Evolutionary conservation across 192 early-diverging fungal species (phyloP), one percentile per base, ranked within the genome.

Genomic region (Coemansia sp.): DNA sequence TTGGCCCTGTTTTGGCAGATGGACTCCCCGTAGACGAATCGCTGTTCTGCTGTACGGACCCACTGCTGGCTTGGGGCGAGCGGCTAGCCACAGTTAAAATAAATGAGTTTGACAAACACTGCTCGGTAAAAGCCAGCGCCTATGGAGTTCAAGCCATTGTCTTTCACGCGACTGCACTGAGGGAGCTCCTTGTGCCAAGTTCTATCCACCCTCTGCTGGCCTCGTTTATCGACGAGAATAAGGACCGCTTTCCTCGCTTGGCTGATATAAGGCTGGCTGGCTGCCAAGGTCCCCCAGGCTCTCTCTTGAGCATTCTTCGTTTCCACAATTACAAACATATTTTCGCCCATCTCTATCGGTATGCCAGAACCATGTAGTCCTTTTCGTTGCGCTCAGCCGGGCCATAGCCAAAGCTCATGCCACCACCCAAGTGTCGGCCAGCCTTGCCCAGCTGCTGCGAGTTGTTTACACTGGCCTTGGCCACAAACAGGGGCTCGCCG

Each of bases 381-480:
- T 57, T 48, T 15, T 52, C 56, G 18, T 34, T 40, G 15, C 39
- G 52, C 48, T 80, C 76, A 7, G 55, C 37, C 35, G 38, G 59
- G 35, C 55, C 60, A 32, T 46, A 73, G 9, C 56, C 46, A 52
- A 64, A 73, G 63, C 60, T 68, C 68, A 73, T 80, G 14, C 63
- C 70, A 15, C 26, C 35, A 3, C 19, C 15, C 12, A 80, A 50
- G 41, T 80, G 76, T 4, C 48, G 8, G 6, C 76, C 66, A 8
- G 70, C 65, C 56, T 80, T 80, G 4, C 70, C 76, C 36, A 73
- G 56, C 59, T 69, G 67, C 60, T 69, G 32, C 12, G 69, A 61
- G 9, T 54, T 56, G 33, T 52, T 38, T 19, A 56, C 35, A n/a
- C 7, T 32, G 12, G 64, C 63, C 58, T 69, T 69, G 15, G 70